Base-by-base conservation (phyloP, 495 filamentous ascomycete species). In the Amniculicola lignicola region DNA sequence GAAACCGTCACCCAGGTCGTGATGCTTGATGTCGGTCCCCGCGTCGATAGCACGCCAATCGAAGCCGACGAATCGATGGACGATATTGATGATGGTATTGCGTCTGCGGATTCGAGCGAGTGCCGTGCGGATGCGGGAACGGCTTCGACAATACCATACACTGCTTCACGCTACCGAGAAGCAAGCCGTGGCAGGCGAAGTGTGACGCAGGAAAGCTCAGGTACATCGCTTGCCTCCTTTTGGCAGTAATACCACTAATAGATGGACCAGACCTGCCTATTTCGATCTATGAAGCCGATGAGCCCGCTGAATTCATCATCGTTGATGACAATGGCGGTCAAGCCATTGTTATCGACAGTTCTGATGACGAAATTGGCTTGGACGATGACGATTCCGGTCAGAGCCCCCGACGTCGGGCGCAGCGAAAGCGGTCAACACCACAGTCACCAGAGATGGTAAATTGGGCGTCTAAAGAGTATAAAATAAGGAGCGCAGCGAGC, bases 361-460 rank as follows among this genome's bases (percentile, higher is more conserved):
- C 31, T 48, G 24, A 48, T 48, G 24, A 48, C 22, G 22, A 48
- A 48, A 48, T 48, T 31, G 44, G 44, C 44, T 31, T 48, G 24
- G 44, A 31, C 44, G 44, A 48, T 38, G 22, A 48, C 22, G 22
- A 48, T 48, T 48, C 44, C 24, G 24, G 44, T 48, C 24, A 48
- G 44, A 48, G 44, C 44, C 44, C 22, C 44, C 22, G 22, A 48
- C 44, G 7, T 48, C 22, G 22, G 44, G 22, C 44, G 44, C 44
- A 48, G 44, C 44, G 22, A 48, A 48, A 48, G 44, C 23, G 44
- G 23, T 48, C 22, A 31, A 48, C 23, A 38, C 44, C 24, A 36
- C 24, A 48, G 44, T 48, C 24, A 48, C 44, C 24, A 48, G 44
- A 48, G 44, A 48, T 48, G 23, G 44, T 48, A 48, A 48, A 48